Conservation (phyloP, 768 basidiomycete genomes). For the Phallus indusiatus region DNA sequence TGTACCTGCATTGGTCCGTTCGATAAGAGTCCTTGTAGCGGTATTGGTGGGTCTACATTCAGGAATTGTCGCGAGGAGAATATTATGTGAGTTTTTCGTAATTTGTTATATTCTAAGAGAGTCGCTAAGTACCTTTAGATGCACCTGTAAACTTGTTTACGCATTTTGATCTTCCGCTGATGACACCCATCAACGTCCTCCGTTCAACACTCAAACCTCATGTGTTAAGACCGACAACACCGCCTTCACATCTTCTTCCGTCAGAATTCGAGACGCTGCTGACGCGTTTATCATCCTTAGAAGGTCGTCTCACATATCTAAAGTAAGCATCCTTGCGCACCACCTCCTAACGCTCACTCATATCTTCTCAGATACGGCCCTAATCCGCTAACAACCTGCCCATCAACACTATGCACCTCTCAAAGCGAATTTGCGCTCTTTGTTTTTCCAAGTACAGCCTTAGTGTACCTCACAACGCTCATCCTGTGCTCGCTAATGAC, state of each 20-base stretch:
- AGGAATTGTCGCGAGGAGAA: too few species aligned
- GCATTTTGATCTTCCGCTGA: not conserved
- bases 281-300: not conserved
- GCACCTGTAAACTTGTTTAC: not conserved
- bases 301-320: not conserved
- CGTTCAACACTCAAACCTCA: not conserved
- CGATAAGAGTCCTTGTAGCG: too few species aligned
- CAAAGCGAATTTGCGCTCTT: not conserved
- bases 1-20: too few species aligned
- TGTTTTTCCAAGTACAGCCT: not conserved
- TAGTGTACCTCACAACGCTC: not conserved
- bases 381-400: not conserved
- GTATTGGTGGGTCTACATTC: too few species aligned
- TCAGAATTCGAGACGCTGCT: not conserved
- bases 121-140: not conserved
- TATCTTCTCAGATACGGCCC: not conserved
- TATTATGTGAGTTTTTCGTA: too few species aligned
- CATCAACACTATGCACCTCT: not conserved
- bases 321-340: not conserved
- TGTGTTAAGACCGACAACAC: not conserved
- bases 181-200: not conserved
- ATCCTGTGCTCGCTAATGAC: not conserved
- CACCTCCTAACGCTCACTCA: not conserved
- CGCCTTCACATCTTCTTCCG: not conserved
- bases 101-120: too few species aligned